Evolutionary conservation across 371 early-diverging fungal genomes (phyloP), one percentile per base, ranked within the genome.

Genomic region (Mortierella polycephala): DNA sequence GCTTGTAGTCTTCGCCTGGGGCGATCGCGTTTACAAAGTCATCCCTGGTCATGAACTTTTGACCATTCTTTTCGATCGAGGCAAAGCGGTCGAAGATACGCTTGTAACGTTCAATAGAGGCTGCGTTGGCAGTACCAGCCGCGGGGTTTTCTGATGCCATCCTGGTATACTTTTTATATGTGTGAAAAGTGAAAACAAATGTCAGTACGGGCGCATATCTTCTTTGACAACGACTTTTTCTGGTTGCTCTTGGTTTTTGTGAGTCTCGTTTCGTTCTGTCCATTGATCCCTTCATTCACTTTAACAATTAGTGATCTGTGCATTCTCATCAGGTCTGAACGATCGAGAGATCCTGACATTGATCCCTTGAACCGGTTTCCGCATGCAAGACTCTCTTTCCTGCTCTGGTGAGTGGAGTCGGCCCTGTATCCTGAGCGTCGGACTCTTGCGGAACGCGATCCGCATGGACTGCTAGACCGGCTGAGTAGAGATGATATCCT

Each of bases 21-120:
- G 89, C 86, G 46, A 93, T 85, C 12, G 93, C 92, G 42, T 82
- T 74, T 67, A 89, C 75, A 79, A 94, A 94, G 74, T 91, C 93
- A 23, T 88, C 89, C 60, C 83, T 80, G 46, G 84, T 88, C 91
- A 95, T 90, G 82, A 69, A 89, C 62, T 83, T 85, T 57, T 86
- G 84, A 46, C 86, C 87, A 7, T 88, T 87, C 66, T 83, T 76
- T 63, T 83, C 82, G 21, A 89, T 72, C 42, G 87, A 84, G 20
- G 94, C 92, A 74, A 89, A 82, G 56, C 83, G 83, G 60, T 88
- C 84, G 62, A 93, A 94, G 52, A 89, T 57, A 57, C 83, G 82
- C 52, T 86, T 84, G 64, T 88, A 87, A 39, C 82, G 81, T 23
- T 87, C 85, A 40, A 65, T 44, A 16, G 62, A 44, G 20, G 30